These are phyloP conservation scores for Przewalskia tangutica DNA, from an alignment of 257 asterid genomes.

Conservation along the genomic window DNA sequence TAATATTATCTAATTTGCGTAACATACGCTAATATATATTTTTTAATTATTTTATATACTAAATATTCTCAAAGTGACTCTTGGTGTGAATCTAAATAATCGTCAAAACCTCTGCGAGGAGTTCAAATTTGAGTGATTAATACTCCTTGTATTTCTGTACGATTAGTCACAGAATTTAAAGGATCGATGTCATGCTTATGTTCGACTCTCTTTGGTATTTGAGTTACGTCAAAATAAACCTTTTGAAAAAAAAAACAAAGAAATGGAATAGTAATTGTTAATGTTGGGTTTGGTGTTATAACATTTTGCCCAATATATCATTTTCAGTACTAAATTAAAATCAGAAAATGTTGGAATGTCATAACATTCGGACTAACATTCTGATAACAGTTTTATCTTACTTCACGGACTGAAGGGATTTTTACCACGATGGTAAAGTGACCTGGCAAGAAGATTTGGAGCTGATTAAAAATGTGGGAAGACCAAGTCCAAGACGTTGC, in stretches of 20 bases:
- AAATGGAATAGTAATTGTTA: not conserved
- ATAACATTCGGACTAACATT: too few relatives aligned
- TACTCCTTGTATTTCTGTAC: not conserved
- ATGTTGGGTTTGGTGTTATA: too few relatives aligned
- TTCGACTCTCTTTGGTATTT: not conserved
- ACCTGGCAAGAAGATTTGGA: too few relatives aligned
- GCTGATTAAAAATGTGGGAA: too few relatives aligned
- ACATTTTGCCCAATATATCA: too few relatives aligned
- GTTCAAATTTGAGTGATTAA: not conserved
- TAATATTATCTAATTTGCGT: not conserved
- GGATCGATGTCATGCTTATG: not conserved
- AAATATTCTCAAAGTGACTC: not conserved
- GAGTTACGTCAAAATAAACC: not conserved
- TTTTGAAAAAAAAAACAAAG: not conserved
- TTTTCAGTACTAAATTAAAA: too few relatives aligned
- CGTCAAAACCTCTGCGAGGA: slow-evolving; percentile 3
- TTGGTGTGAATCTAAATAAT: not conserved
- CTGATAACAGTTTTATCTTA: too few relatives aligned
- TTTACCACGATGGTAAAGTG: too few relatives aligned
- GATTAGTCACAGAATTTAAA: not conserved
- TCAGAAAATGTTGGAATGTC: too few relatives aligned
- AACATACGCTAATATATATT: not conserved
- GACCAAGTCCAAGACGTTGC: too few relatives aligned
- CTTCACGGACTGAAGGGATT: too few relatives aligned
- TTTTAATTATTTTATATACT: too few relatives aligned